Evolutionary conservation across 2,329 filamentous ascomycete species (phyloP).

Genomic region (Beauveria caledonica): DNA sequence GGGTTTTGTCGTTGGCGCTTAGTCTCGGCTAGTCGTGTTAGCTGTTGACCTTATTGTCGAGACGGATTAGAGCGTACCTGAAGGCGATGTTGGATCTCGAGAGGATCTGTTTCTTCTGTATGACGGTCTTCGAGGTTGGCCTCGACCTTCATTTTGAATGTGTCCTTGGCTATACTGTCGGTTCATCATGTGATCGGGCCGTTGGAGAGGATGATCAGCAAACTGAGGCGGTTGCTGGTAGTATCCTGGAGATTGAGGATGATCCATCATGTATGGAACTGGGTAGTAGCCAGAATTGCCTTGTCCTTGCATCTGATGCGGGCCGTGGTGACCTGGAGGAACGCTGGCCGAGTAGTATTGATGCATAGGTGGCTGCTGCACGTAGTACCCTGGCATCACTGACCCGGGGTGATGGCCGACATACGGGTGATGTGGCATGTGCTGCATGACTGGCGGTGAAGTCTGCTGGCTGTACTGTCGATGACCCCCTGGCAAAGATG

Average conservation of each 20-base stretch:
- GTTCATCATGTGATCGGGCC: background rate
- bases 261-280: conserved; percentile 21
- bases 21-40: background rate
- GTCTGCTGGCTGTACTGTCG: conserved; percentile 21
- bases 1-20: background rate
- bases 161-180: conserved; percentile 1
- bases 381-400: conserved; percentile 32
- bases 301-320: conserved; percentile 23
- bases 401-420: conserved; percentile 23
- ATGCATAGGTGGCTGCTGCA: conserved; percentile 30
- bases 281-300: conserved; percentile 29
- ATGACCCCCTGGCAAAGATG: conserved; percentile 22
- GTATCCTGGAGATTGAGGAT: conserved; percentile 31
- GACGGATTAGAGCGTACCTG: background rate
- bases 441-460: conserved; percentile 22
- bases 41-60: background rate
- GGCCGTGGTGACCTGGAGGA: conserved; percentile 25
- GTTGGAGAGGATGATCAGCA: conserved; percentile 19
- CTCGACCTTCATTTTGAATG: background rate
- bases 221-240: conserved; percentile 28
- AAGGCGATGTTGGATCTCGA: background rate
- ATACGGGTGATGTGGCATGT: conserved; percentile 26
- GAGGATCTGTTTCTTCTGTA: conserved; percentile 1
- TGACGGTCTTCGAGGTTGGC: background rate
- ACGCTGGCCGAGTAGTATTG: conserved; percentile 29